Conservation (phyloP, 139 green algal genomes). For the Raphidocelis subcapitata region DNA sequence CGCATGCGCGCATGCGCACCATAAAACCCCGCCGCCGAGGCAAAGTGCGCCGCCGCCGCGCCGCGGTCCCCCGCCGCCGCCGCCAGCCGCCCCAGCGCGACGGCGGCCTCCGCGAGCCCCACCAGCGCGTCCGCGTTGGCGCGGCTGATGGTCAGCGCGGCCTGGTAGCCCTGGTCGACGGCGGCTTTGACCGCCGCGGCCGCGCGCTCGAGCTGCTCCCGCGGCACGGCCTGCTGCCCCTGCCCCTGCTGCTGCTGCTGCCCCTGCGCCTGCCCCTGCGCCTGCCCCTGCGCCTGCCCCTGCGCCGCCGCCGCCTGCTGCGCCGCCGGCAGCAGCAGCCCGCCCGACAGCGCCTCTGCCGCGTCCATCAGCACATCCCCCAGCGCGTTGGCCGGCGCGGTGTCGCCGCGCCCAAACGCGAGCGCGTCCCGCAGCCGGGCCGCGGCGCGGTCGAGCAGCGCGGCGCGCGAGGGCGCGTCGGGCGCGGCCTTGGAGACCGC, state of each 20-base stretch:
- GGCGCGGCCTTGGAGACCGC: slow-evolving; percentile 30
- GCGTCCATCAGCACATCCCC: slow-evolving; percentile 60
- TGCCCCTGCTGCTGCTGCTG: neutral
- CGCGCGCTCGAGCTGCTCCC: neutral
- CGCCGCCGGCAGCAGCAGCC: neutral
- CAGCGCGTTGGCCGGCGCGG: slow-evolving; percentile 56
- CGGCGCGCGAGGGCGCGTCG: no score
- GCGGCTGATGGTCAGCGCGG: slow-evolving; percentile 54
- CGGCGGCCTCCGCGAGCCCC: slow-evolving; percentile 5
- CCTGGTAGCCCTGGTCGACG: slow-evolving; percentile 58
- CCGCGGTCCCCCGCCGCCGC: neutral
- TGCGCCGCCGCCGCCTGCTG: neutral
- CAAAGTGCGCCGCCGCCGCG: slow-evolving; percentile 2
- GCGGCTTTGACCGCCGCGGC: slow-evolving; percentile 34
- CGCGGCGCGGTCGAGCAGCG: slow-evolving; percentile 53
- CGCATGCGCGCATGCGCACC: no score
- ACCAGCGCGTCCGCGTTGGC: slow-evolving; percentile 57
- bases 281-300: neutral
- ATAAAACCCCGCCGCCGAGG: neutral
- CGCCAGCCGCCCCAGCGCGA: slow-evolving; percentile 12
- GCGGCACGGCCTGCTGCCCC: neutral
- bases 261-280: neutral
- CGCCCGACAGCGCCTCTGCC: slow-evolving; percentile 41
- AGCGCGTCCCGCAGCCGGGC: slow-evolving; percentile 37
- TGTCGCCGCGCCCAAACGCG: slow-evolving; percentile 55